Evolutionary conservation across 2,329 filamentous ascomycete species (phyloP).

Genomic region (Blastomyces percursus): DNA sequence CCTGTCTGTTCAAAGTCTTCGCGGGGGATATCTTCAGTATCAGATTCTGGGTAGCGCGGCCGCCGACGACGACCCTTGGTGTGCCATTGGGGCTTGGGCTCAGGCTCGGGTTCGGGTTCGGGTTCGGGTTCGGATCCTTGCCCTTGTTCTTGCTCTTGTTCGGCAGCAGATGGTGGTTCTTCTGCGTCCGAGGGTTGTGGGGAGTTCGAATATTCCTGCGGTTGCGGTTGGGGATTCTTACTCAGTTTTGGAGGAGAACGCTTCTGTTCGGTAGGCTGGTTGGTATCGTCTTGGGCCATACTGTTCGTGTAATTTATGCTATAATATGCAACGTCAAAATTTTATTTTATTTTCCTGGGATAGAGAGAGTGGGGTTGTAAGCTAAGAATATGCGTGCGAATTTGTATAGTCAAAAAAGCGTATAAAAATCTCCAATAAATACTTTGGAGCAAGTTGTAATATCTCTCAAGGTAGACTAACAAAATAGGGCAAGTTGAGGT

Average conservation of each 20-base stretch:
- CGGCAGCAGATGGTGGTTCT: slow-evolving; percentile 18
- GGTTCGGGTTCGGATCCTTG: slow-evolving; percentile 11
- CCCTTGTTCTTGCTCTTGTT: slow-evolving; percentile 31
- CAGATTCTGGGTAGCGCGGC: slow-evolving; percentile 28
- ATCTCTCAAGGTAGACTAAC: neutral
- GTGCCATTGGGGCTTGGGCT: slow-evolving; percentile 27
- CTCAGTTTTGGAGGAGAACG: slow-evolving; percentile 16
- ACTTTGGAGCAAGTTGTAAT: neutral
- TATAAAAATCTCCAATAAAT: neutral
- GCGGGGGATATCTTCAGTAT: slow-evolving; percentile 45
- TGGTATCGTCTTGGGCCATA: slow-evolving; percentile 15
- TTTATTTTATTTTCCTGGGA: too few species aligned
- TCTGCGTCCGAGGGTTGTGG: slow-evolving; percentile 14
- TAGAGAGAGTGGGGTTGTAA: neutral
- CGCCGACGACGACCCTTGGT: slow-evolving; percentile 31
- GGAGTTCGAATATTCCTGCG: slow-evolving; percentile 15
- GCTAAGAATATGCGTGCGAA: neutral
- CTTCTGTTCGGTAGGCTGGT: slow-evolving; percentile 16
- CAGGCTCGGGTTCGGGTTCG: slow-evolving; percentile 29
- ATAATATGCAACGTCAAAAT: neutral
- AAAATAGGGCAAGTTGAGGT: neutral
- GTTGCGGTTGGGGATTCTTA: slow-evolving; percentile 9
- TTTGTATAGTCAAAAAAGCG: neutral
- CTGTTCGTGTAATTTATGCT: slow-evolving; percentile 8
- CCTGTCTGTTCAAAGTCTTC: slow-evolving; percentile 41